Conservation (phyloP, 768 basidiomycete species). For the Sistotremastrum suecicum region DNA sequence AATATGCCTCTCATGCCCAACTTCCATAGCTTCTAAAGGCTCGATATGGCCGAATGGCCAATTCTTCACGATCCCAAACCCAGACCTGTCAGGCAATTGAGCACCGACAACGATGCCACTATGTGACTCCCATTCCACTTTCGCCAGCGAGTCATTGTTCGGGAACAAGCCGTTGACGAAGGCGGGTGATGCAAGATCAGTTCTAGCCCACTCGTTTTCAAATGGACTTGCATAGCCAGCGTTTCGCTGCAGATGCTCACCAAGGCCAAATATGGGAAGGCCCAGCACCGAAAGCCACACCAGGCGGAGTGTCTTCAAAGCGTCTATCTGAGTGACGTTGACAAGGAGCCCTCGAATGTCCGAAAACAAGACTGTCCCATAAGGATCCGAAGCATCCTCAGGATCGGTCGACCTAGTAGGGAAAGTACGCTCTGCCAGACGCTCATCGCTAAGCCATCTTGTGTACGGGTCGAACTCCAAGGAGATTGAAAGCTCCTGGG, state of each 20-base stretch:
- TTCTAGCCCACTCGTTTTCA: constrained; percentile 57
- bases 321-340: constrained; percentile 23
- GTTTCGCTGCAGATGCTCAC: constrained; percentile 19
- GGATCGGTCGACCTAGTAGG: constrained; percentile 44
- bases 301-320: constrained; percentile 45
- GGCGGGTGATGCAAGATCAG: constrained; percentile 28
- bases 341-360: constrained; percentile 54
- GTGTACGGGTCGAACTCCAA: constrained; percentile 42
- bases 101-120: constrained; percentile 56
- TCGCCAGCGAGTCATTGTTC: constrained; percentile 14
- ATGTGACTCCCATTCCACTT: constrained; percentile 29
- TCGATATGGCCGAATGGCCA: constrained; percentile 45
- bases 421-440: constrained; percentile 27
- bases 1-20: constrained; percentile 14
- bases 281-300: constrained; percentile 62
- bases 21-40: constrained; percentile 36
- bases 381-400: constrained; percentile 46
- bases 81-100: constrained; percentile 43
- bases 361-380: constrained; percentile 54
- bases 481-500: constrained; percentile 3
- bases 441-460: constrained; percentile 51
- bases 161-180: constrained; percentile 45
- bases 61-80: constrained; percentile 54
- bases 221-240: too few relatives aligned
- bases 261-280: constrained; percentile 57